Evolutionary conservation across 208 protist genomes (phyloP), one percentile per base, ranked within the genome.

Genomic region (Acanthamoeba sp.): DNA sequence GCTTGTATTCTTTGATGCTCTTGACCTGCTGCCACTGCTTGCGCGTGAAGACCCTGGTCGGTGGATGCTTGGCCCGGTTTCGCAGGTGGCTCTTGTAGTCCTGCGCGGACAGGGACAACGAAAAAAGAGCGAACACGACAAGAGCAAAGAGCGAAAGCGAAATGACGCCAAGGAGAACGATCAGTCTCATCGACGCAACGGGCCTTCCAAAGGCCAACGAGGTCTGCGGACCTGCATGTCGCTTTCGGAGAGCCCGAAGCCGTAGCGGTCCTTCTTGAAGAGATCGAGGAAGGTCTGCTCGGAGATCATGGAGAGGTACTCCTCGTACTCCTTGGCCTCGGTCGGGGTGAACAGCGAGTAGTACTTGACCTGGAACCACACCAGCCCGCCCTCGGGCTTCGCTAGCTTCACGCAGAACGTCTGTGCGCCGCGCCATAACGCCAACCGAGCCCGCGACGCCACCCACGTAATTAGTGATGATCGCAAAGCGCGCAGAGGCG

Each of bases 281-380:
- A 91, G 57, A 48, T 91, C 85, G 10, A 91, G 32, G 42, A 91
- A 91, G 22, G 85, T 87, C 78, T 87, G 78, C 78, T 87, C 78
- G n/a, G 78, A 87, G 22, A 87, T 87, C 78, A 87, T 57, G 29
- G 78, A 87, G 42, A 87, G 78, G 34, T 87, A 87, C 24, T 87
- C 78, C 42, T 87, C 78, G 50, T 91, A 91, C 32, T 91, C 52
- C 52, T 91, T 62, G 34, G 45, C 85, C 42, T 91, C 85, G 16
- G 34, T 71, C 27, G 50, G 57, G 32, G 85, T 91, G 59, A 91
- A 73, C 27, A 91, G 32, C 4, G 85, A 91, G 22, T 45, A 91
- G 42, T 71, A 91, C 42, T 91, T 91, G 36, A 91, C 85, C 22
- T 40, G 42, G 38, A 91, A 91, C 38, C 55, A 52, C 29, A 87